Conservation (phyloP, 139 green algal genomes). For the Desmodesmus armatus region DNA sequence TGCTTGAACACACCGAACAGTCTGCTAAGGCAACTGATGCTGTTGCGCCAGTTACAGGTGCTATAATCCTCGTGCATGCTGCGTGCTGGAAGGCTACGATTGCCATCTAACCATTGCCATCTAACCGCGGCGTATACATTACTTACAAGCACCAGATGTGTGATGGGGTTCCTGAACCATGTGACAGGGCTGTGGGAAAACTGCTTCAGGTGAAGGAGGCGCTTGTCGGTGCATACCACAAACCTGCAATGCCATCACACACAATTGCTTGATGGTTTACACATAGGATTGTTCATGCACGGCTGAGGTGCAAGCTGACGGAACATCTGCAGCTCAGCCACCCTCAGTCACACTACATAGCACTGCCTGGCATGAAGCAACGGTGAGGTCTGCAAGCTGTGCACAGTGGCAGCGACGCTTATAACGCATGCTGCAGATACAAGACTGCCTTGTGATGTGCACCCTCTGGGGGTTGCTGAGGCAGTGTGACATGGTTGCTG, state of each 20-base stretch:
- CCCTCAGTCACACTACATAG: too few relatives aligned
- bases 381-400: background rate
- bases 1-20: too few relatives aligned
- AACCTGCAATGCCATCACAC: conserved; percentile 57
- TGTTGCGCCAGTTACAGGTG: background rate
- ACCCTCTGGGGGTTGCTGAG: background rate
- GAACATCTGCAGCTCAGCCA: too few relatives aligned
- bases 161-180: conserved; percentile 86
- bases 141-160: conserved; percentile 73
- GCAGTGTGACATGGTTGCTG: background rate
- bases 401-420: background rate
- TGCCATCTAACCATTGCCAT: too few relatives aligned
- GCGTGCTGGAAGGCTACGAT: too few relatives aligned
- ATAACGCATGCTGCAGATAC: background rate
- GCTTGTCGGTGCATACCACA: conserved; percentile 63
- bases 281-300: too few relatives aligned
- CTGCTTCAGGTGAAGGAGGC: conserved; percentile 68
- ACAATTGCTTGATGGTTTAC: too few relatives aligned
- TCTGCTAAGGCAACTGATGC: background rate
- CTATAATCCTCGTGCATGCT: background rate
- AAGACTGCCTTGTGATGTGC: conserved; percentile 3
- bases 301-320: too few relatives aligned
- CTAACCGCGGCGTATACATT: too few relatives aligned
- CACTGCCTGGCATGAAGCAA: too few relatives aligned
- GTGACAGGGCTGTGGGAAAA: conserved; percentile 71